Conservation (phyloP, 306 rosid species). For the Medicago arabica region DNA sequence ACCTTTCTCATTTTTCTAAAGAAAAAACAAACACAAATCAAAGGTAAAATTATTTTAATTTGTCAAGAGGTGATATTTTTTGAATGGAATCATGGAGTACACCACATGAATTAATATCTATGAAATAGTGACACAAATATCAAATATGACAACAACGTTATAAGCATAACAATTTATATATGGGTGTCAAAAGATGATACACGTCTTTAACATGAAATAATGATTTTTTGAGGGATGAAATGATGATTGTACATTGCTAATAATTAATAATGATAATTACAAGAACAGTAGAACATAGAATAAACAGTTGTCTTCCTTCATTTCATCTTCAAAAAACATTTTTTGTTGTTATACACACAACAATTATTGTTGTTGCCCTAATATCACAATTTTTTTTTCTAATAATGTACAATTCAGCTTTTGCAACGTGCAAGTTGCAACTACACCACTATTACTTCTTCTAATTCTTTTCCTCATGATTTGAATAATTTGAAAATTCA, state of each 20-base stretch:
- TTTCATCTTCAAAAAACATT: background rate
- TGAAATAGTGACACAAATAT: background rate
- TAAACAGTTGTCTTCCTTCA: slow-evolving; percentile 36
- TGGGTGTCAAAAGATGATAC: too few species aligned
- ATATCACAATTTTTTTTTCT: slow-evolving; percentile 48
- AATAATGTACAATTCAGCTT: slow-evolving; percentile 56
- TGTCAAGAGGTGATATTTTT: background rate
- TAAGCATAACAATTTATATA: too few species aligned
- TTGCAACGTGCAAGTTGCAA: slow-evolving; percentile 48
- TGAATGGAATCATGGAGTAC: background rate
- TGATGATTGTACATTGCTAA: too few species aligned
- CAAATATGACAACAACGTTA: too few species aligned
- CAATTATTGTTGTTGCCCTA: slow-evolving; percentile 45
- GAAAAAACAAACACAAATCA: background rate
- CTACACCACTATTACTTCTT: slow-evolving; percentile 34
- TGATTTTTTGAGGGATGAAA: too few species aligned
- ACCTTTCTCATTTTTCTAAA: slow-evolving; percentile 4
- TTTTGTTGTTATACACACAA: background rate
- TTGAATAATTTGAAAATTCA: slow-evolving; percentile 39
- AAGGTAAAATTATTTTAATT: background rate
- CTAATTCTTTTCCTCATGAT: background rate
- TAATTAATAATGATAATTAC: background rate
- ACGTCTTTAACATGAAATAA: too few species aligned
- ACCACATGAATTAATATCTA: slow-evolving; percentile 11
- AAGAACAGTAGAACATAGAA: slow-evolving; percentile 28